A percentile compares a stretch with the other conserved stretches of the same genome.
phyloP scores from a whole-genome alignment of 345 rosid species.

The Moringa oleifera region DNA sequence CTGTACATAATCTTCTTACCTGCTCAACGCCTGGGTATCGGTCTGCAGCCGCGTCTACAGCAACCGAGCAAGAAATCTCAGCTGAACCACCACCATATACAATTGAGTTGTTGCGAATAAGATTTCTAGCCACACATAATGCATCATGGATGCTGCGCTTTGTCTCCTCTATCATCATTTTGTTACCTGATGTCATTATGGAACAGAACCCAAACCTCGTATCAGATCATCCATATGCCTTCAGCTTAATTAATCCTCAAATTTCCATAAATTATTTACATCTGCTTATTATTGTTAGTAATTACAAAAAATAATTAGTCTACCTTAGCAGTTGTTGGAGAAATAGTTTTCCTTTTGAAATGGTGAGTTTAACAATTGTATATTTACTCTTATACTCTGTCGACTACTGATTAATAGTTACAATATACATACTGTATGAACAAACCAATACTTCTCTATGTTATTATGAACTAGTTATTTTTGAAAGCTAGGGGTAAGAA shows the following conservation, averaged over 20 bases:
- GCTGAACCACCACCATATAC: conserved; percentile 98
- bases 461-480: not conserved
- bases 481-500: too few relatives aligned
- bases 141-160: conserved; percentile 97
- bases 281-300: too few relatives aligned
- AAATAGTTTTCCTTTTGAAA: too few relatives aligned
- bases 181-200: conserved; percentile 62
- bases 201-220: not conserved
- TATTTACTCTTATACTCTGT: too few relatives aligned
- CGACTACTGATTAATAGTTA: not conserved
- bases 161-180: conserved; percentile 97
- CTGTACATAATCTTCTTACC: too few relatives aligned
- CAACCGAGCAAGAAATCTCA: conserved; percentile 88
- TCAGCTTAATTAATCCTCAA: not conserved
- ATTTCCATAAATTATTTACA: too few relatives aligned
- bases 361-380: too few relatives aligned
- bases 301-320: too few relatives aligned
- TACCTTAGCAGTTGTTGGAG: too few relatives aligned
- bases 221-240: not conserved
- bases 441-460: not conserved
- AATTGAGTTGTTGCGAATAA: conserved; percentile 85
- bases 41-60: conserved; percentile 93
- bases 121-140: conserved; percentile 88
- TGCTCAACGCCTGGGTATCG: conserved; percentile 93
- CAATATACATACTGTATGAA: not conserved